Evolutionary conservation across 1,139 yeast species (phyloP).

Genomic region (Suhomyces bokatorum): DNA sequence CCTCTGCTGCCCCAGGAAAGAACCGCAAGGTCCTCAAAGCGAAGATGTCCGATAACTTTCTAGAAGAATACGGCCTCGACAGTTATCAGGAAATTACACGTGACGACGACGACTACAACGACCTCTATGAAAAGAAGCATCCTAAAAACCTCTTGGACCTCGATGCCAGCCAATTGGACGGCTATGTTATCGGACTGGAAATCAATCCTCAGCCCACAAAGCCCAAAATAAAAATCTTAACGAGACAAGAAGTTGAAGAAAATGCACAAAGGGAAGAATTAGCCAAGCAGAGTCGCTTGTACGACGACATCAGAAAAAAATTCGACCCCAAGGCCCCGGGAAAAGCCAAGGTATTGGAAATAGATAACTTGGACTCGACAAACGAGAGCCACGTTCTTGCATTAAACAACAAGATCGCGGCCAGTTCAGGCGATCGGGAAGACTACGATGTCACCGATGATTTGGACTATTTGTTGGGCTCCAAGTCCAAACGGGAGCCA

Average conservation of each 20-base stretch:
- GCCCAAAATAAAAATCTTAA: conserved; percentile 20
- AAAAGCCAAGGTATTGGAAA: conserved; percentile 33
- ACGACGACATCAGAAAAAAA: conserved; percentile 30
- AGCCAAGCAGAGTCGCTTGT: conserved; percentile 30
- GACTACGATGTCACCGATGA: conserved; percentile 19
- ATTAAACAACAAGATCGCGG: conserved; percentile 28
- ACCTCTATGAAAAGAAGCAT: conserved; percentile 21
- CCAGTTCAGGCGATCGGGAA: conserved; percentile 12
- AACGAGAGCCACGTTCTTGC: conserved; percentile 28
- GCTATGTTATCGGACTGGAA: conserved; percentile 38
- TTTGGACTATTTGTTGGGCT: conserved; percentile 19
- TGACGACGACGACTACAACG: conserved; percentile 32
- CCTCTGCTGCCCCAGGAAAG: conserved; percentile 19
- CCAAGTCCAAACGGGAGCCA: background rate
- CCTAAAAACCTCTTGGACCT: conserved; percentile 23
- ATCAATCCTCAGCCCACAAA: conserved; percentile 5
- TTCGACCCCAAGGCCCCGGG: conserved; percentile 21
- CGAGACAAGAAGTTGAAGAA: conserved; percentile 31
- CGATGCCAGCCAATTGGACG: conserved; percentile 33
- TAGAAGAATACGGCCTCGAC: conserved; percentile 44
- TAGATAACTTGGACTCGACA: conserved; percentile 33
- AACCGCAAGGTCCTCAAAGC: conserved; percentile 34
- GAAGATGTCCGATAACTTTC: conserved; percentile 35
- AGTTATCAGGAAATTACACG: conserved; percentile 31
- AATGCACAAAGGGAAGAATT: conserved; percentile 26